A percentile compares a stretch with the other conserved stretches of the same genome.
Conservation (phyloP, 305 asterid genomes). For the Solanum hybrid region DNA sequence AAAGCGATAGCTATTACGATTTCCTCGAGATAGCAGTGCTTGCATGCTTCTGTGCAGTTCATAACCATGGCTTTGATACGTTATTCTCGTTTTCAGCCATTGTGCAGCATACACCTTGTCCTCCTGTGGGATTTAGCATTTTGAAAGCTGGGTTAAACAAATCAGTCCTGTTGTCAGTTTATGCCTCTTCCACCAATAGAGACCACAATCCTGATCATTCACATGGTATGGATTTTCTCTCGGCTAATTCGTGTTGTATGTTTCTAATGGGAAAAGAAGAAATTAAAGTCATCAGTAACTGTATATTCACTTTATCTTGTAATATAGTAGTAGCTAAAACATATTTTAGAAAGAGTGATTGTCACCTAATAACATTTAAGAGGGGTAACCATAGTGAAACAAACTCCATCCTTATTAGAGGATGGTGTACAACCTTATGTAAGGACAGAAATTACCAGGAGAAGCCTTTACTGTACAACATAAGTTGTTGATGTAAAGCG, state of each 20-base stretch:
- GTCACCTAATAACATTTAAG: not conserved
- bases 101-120: conserved; percentile 80
- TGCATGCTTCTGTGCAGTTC: conserved; percentile 90
- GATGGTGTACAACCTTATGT: not conserved
- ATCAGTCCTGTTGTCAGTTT: conserved; percentile 94
- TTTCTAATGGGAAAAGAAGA: conserved; percentile 3
- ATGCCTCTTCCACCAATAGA: conserved; percentile 66
- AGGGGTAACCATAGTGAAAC: not conserved
- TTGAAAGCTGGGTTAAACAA: conserved; percentile 96
- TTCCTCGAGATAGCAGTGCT: conserved; percentile 79
- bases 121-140: conserved; percentile 93
- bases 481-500: not conserved
- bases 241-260: conserved; percentile 13
- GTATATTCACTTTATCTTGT: not conserved
- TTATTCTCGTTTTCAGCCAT: conserved; percentile 87
- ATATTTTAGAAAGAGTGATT: not conserved
- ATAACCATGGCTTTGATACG: conserved; percentile 89
- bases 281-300: not conserved
- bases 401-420: not conserved
- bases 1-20: conserved; percentile 70
- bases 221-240: conserved; percentile 53
- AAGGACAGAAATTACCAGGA: not conserved
- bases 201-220: conserved; percentile 45
- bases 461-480: not conserved
- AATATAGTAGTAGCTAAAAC: not conserved